Evolutionary conservation across 371 early-diverging fungal species (phyloP), one percentile per base, ranked within the genome.

Genomic region (Conidiobolus incongruus): DNA sequence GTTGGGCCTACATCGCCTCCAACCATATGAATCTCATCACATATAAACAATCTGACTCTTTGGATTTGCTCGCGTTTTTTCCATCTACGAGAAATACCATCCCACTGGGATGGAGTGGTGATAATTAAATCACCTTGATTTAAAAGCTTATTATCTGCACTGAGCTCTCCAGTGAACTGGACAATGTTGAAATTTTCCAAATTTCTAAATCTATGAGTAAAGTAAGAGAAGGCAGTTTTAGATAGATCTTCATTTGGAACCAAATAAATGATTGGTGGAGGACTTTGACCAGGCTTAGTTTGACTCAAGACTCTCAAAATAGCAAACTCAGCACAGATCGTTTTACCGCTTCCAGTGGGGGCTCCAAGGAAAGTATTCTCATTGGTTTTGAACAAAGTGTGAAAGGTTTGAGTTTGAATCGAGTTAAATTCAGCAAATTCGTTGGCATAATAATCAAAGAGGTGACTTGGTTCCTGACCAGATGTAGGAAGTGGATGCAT

Each of bases 81-180:
- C 85, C 96, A 90, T 47, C 89, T 73, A 22, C 99, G 68, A 12
- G 97, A 93, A 17, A 95, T 58, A 44, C 82, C 76, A 63, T 99
- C 99, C 93, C 98, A 98, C 52, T 94, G 82, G n/a, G 74, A 69
- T 22, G 99, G 99, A 2, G 99, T 98, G 31, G 83, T 68, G 32
- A 95, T 63, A 21, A 99, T 75, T 8, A 99, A 61, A 60, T 93
- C 81, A 26, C 84, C 84, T 26, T 72, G 70, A 50, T 84, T 84
- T 24, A 96, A 43, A 6, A 86, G 63, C 53, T 83, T 81, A 49
- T 85, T 55, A 50, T 93, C 91, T 0, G 88, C 77, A 44, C 87
- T 81, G 0, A 80, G 73, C 53, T 99, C 98, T 20, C 98, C 99
- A 0, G 98, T 96, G 49, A 97, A 70, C 35, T 76, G 63, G 13